These are phyloP conservation scores for Termitomyces sp. DNA, from an alignment of 768 basidiomycete species.

Conservation along the genomic window DNA sequence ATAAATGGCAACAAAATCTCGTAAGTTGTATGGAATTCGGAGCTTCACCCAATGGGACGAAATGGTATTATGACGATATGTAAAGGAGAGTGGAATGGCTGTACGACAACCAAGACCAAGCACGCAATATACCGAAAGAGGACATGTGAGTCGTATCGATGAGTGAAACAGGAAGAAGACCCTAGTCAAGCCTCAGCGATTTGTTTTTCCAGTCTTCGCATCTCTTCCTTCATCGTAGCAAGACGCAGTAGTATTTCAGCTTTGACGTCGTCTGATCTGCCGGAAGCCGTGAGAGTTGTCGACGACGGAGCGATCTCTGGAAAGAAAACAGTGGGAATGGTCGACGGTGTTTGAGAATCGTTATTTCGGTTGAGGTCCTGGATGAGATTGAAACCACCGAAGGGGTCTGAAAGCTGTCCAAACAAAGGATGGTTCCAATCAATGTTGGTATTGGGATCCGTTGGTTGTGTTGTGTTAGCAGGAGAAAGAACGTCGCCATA, in stretches of 20 bases:
- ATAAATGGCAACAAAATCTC: neutral
- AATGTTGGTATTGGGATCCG: neutral
- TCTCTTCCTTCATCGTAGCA: constrained; percentile 7
- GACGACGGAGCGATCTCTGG: neutral
- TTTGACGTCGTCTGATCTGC: neutral
- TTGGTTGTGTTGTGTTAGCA: neutral
- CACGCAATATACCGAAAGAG: neutral
- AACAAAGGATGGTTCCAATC: neutral
- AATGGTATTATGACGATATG: neutral
- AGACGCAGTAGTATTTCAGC: neutral
- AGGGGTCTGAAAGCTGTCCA: neutral
- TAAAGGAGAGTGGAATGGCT: neutral
- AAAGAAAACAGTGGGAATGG: too few relatives aligned
- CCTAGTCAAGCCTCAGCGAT: neutral
- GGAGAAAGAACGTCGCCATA: neutral
- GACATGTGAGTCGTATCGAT: neutral
- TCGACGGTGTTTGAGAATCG: neutral
- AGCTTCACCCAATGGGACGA: too few relatives aligned
- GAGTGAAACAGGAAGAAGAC: neutral
- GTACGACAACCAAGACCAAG: neutral
- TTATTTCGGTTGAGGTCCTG: neutral
- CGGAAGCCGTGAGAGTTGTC: neutral
- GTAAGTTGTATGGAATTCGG: too few relatives aligned
- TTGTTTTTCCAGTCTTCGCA: constrained; percentile 5
- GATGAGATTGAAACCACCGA: neutral